phyloP scores from a whole-genome alignment of 129 eudicot species.

The Smallanthus sonchifolius region DNA sequence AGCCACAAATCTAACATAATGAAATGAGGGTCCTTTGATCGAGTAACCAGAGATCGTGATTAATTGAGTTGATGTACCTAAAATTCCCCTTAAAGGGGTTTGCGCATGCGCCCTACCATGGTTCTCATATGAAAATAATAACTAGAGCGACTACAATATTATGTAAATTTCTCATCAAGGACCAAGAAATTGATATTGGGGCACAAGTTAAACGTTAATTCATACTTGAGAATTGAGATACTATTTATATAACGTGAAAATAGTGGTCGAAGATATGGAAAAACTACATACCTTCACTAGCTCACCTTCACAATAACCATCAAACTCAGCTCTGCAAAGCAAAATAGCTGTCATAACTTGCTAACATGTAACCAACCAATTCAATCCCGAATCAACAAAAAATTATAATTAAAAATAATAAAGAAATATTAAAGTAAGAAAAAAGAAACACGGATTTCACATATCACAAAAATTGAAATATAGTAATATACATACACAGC shows the following conservation, averaged over 20 bases:
- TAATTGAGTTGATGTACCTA: not conserved
- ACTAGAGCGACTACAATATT: not conserved
- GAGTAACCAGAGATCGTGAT: not conserved
- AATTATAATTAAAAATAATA: not conserved
- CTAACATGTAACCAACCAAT: not conserved
- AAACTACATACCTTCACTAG: slow-evolving; percentile 62
- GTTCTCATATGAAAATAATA: not conserved
- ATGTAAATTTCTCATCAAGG: not conserved
- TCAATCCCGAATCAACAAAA: not conserved
- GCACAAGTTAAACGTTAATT: not conserved
- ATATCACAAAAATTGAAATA: not conserved
- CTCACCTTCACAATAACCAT: slow-evolving; percentile 92
- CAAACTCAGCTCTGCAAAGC: slow-evolving; percentile 85
- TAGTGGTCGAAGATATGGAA: not conserved
- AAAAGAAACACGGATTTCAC: slow-evolving; percentile 4
- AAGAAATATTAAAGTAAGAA: not conserved
- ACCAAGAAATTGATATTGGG: not conserved
- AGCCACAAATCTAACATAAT: not conserved
- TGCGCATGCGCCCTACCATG: not conserved
- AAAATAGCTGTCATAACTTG: not conserved
- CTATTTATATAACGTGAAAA: not conserved
- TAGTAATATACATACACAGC: slow-evolving; percentile 50
- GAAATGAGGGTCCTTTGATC: not conserved
- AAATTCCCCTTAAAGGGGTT: not conserved
- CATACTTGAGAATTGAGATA: not conserved